Base-by-base conservation (phyloP, 2,329 filamentous ascomycete genomes). In the Penicillium sp. region DNA sequence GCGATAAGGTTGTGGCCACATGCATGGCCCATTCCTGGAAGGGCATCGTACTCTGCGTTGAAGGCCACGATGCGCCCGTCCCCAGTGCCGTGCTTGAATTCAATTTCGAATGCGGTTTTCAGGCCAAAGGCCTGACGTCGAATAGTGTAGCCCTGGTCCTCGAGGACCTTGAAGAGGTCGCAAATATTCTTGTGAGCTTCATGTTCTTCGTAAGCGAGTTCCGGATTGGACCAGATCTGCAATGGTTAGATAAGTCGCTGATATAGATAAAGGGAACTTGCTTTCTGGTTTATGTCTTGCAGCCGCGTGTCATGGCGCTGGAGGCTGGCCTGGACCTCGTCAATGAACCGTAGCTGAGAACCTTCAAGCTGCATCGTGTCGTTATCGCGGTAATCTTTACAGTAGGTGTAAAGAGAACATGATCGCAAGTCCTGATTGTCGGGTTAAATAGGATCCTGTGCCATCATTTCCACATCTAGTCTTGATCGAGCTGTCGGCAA, bases 171-270 rank as follows among this genome's bases (percentile, higher is more conserved):
- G 82, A 75, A 66, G 72, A 77, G 15, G 64, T 60, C 64, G 15
- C 79, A 78, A 44, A 86, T 80, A 9, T 75, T 76, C 41, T 83
- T 77, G 62, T 85, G 83, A 1, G 84, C 84, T 15, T 78, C 75
- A 66, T 78, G 70, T 65, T 86, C 84, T 54, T 83, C 70, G 64
- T 81, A 86, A 3, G 75, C 79, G 1, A 83, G 70, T 66, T 86
- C 84, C 0, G 84, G 84, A 57, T 84, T 76, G 44, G 74, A 72
- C 69, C 75, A 77, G 54, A 81, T 81, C 74, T 78, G 50, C 9
- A 3, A 2, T 1, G 0, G 46, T 56, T 55, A 41, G 41, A 17
- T 21, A 30, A 13, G n/a, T 13, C 9, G 3, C 3, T 1, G 21
- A 2, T 4, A 13, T 55, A 51, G 30, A 44, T 3, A 17, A 38